A percentile compares a stretch with the other conserved stretches of the same genome.
phyloP scores from a whole-genome alignment of 768 basidiomycete genomes.

The Podaxis sp. region DNA sequence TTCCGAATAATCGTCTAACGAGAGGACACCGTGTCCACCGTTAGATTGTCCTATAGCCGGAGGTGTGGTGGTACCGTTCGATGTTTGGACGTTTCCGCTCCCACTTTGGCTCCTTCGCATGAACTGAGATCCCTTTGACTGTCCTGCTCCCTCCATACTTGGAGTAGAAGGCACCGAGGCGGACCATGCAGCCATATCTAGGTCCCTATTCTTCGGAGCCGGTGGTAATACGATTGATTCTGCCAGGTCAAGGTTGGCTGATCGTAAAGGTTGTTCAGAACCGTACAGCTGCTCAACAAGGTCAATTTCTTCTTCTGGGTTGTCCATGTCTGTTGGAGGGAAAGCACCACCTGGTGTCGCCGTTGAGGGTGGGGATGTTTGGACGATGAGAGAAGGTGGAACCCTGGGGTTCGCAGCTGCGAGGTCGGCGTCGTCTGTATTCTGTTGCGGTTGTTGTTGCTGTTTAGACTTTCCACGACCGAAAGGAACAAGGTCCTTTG shows the following conservation, averaged over 20 bases:
- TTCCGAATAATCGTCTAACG: slow-evolving; percentile 96
- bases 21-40: slow-evolving; percentile 44
- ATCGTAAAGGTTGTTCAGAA: slow-evolving; percentile 67
- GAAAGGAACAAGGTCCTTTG: slow-evolving; percentile 54
- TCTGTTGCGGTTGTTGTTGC: slow-evolving; percentile 22
- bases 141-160: slow-evolving; percentile 19
- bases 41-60: not conserved
- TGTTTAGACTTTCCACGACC: slow-evolving; percentile 22
- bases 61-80: not conserved
- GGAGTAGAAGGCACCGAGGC: slow-evolving; percentile 46
- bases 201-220: slow-evolving; percentile 83
- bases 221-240: slow-evolving; percentile 84
- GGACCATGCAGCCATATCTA: slow-evolving; percentile 80
- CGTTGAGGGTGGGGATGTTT: slow-evolving; percentile 15
- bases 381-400: not conserved
- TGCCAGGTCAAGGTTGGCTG: slow-evolving; percentile 71
- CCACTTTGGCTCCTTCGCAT: not conserved
- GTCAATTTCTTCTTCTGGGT: slow-evolving; percentile 80
- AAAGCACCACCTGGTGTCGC: slow-evolving; percentile 22
- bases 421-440: slow-evolving; percentile 30
- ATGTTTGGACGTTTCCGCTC: not conserved
- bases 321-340: slow-evolving; percentile 36
- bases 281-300: slow-evolving; percentile 96
- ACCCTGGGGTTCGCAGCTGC: not conserved
- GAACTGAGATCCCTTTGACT: not conserved